These are phyloP conservation scores for Candida oleophila DNA, from an alignment of 805 yeast species.

Conservation along the genomic window DNA sequence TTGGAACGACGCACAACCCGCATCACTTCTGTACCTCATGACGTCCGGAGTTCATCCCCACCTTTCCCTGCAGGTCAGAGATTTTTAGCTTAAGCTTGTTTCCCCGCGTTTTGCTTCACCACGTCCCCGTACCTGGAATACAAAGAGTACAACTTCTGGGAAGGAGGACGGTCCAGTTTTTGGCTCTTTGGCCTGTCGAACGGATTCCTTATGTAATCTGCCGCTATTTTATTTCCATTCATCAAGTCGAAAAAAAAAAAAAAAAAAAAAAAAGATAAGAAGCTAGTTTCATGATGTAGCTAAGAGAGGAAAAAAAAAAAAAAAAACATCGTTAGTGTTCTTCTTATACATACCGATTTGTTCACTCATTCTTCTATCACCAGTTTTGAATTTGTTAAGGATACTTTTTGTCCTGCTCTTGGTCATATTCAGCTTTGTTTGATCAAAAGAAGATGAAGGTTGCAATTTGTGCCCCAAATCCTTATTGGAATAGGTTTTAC, in stretches of 20 bases:
- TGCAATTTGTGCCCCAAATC: background rate
- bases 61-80: background rate
- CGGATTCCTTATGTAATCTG: no score
- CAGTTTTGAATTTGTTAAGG: constrained; percentile 11
- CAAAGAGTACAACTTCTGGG: no score
- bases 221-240: no score
- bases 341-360: constrained; percentile 33
- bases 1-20: no score
- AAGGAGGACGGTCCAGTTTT: no score
- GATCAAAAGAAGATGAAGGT: constrained; percentile 21
- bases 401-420: constrained; percentile 22
- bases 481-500: background rate
- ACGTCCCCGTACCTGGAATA: no score
- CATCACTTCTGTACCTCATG: no score
- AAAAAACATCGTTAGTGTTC: background rate
- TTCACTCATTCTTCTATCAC: constrained; percentile 21
- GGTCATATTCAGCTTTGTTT: constrained; percentile 37
- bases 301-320: background rate
- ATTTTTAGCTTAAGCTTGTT: no score
- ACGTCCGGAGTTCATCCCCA: background rate
- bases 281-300: no score
- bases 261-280: background rate
- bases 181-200: no score
- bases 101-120: background rate
- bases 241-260: no score